Evolutionary conservation across 2,329 filamentous ascomycete species (phyloP), one percentile per base, ranked within the genome.

Genomic region (Chaetomium olivaceum): DNA sequence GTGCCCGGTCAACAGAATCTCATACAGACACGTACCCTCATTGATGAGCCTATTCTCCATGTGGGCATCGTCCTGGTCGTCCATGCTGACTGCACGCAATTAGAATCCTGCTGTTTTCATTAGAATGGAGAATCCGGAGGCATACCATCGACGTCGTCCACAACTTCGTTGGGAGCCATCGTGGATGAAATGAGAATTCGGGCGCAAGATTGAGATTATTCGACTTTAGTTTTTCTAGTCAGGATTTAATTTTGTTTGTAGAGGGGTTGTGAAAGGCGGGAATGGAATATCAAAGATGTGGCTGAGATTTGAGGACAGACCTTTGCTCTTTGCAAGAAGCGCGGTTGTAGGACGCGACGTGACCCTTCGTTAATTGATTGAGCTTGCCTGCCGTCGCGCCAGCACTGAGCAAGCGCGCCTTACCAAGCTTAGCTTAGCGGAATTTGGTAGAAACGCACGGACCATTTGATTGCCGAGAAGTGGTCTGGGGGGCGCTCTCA

Each of bases 1-100:
- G 55, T 6, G 39, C 39, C 51, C 43, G 23, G 25, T 27, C 50
- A 25, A 25, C 6, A 12, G 21, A 16, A 46, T 23, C 2, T 3
- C 3, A n/a, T 25, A 39, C 11, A 31, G 39, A 25, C 12, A 58
- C 65, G 3, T 81, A 90, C 90, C 91, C 82, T 99, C 95, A 73
- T 98, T 98, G 80, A 98, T 93, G 67, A 96, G 84, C 80, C 96
- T 93, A 79, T 96, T 90, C 75, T 91, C 88, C 71, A 87, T 80
- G 75, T 91, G 84, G 76, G 89, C 84, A 66, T 91, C 89, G 61
- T 91, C 90, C 65, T 93, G 89, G 67, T 87, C 84, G 56, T 83
- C 79, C 78, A 83, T 79, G 46, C 80, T 79, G 72, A 81, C 83
- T 82, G 65, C 31, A 19, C 65, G 55, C n/a, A 56, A 63, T 72